Evolutionary conservation across 2,329 filamentous ascomycete species (phyloP).

Genomic region (Penicillium thymicola): DNA sequence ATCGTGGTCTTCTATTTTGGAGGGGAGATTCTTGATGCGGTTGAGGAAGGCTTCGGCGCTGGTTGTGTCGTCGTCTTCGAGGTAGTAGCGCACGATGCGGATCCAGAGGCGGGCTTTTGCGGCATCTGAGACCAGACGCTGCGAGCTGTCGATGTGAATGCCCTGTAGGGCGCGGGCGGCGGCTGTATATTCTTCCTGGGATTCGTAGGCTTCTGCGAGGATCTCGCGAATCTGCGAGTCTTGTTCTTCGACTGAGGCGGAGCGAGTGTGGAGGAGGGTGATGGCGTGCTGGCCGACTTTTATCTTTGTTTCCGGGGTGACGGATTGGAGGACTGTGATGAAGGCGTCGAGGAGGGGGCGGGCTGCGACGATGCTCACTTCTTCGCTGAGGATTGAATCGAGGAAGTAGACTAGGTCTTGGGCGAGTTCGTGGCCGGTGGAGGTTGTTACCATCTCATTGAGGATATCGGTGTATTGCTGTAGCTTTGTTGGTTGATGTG

Average conservation of each 20-base stretch:
- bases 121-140: conserved; percentile 76
- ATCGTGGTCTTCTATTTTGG: conserved; percentile 69
- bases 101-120: conserved; percentile 86
- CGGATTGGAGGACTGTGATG: conserved; percentile 59
- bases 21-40: conserved; percentile 87
- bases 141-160: conserved; percentile 84
- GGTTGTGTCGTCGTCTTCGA: conserved; percentile 89
- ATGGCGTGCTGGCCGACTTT: conserved; percentile 74
- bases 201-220: conserved; percentile 78
- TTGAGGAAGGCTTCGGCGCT: conserved; percentile 84
- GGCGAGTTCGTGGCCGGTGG: conserved; percentile 46
- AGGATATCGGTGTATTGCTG: conserved; percentile 59
- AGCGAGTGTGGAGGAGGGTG: conserved; percentile 60
- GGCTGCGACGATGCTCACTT: conserved; percentile 71
- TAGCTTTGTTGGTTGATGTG: conserved; percentile 50
- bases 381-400: conserved; percentile 66
- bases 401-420: conserved; percentile 66
- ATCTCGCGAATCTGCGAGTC: conserved; percentile 74
- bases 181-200: conserved; percentile 71
- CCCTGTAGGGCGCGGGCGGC: conserved; percentile 76
- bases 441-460: conserved; percentile 50
- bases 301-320: conserved; percentile 61
- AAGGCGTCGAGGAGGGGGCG: conserved; percentile 68
- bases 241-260: conserved; percentile 80
- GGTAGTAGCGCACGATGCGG: conserved; percentile 87